Conservation (phyloP, 1,284 basidiomycete species). For the Cryptococcus floricola region DNA sequence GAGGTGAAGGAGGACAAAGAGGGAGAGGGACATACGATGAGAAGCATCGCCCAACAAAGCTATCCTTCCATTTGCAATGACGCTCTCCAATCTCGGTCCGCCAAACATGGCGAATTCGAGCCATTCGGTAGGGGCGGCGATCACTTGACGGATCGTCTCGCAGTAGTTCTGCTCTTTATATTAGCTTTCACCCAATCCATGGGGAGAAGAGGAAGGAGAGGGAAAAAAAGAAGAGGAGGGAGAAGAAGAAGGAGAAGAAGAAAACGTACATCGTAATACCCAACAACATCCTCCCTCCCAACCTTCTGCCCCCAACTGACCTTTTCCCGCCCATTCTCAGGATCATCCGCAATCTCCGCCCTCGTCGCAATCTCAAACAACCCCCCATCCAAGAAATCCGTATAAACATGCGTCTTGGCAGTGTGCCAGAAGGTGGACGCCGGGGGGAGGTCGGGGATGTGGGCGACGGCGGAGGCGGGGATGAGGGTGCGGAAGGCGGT, state of each 20-base stretch:
- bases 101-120: slow-evolving; percentile 34
- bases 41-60: slow-evolving; percentile 31
- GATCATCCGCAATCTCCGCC: slow-evolving; percentile 17
- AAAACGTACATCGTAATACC: slow-evolving; percentile 20
- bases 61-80: slow-evolving; percentile 17
- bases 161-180: slow-evolving; percentile 11
- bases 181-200: background rate
- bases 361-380: slow-evolving; percentile 20
- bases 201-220: background rate
- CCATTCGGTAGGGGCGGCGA: slow-evolving; percentile 26
- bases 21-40: slow-evolving; percentile 18
- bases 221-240: background rate
- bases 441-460: slow-evolving; percentile 15
- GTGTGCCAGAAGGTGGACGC: slow-evolving; percentile 20
- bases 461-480: slow-evolving; percentile 12
- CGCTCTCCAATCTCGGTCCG: slow-evolving; percentile 20
- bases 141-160: slow-evolving; percentile 21
- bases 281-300: slow-evolving; percentile 10
- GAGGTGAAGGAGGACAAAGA: background rate
- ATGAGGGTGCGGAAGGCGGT: slow-evolving; percentile 19
- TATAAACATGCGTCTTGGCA: slow-evolving; percentile 19
- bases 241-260: background rate
- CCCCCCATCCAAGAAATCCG: slow-evolving; percentile 15
- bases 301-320: slow-evolving; percentile 28
- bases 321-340: slow-evolving; percentile 12